A percentile compares a stretch with the other conserved stretches of the same genome.
Evolutionary conservation across 306 rosid genomes (phyloP).

Genomic region (Heteromeles arbutifolia): DNA sequence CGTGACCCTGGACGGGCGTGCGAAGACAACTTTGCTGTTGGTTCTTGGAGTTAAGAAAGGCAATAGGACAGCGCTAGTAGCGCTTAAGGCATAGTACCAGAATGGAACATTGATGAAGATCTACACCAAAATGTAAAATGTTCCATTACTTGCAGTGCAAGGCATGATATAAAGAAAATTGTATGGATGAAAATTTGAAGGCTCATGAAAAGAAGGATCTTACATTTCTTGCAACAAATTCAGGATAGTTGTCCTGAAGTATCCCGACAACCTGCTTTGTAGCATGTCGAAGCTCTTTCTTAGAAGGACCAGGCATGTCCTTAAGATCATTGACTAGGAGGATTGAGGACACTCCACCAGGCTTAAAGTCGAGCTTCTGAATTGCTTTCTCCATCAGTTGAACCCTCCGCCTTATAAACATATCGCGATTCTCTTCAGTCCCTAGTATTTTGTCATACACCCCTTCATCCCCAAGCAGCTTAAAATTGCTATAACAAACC

Average conservation of each 20-base stretch:
- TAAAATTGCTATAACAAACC: conserved; percentile 61
- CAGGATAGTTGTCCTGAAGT: conserved; percentile 70
- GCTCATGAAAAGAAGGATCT: neutral
- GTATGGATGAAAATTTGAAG: neutral
- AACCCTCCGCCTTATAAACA: conserved; percentile 55
- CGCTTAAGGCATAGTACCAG: conserved; percentile 69
- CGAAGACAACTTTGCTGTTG: conserved; percentile 68
- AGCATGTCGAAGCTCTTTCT: conserved; percentile 68
- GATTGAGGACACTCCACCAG: conserved; percentile 54
- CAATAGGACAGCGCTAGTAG: conserved; percentile 1
- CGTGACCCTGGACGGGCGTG: conserved; percentile 62
- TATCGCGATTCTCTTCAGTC: conserved; percentile 52
- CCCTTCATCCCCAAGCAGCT: conserved; percentile 50
- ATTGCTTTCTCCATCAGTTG: conserved; percentile 61
- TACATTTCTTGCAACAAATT: conserved; percentile 56
- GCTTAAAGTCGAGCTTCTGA: conserved; percentile 49
- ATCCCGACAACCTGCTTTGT: conserved; percentile 63
- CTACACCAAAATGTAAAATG: conserved; percentile 16
- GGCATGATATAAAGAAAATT: neutral
- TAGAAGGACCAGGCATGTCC: conserved; percentile 56
- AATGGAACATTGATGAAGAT: conserved; percentile 81
- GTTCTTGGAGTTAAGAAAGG: conserved; percentile 63
- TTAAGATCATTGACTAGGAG: conserved; percentile 67
- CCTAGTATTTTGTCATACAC: conserved; percentile 52
- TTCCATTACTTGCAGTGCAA: neutral